Conservation (phyloP, 192 early-diverging fungal genomes). For the Umbelopsis vinacea region DNA sequence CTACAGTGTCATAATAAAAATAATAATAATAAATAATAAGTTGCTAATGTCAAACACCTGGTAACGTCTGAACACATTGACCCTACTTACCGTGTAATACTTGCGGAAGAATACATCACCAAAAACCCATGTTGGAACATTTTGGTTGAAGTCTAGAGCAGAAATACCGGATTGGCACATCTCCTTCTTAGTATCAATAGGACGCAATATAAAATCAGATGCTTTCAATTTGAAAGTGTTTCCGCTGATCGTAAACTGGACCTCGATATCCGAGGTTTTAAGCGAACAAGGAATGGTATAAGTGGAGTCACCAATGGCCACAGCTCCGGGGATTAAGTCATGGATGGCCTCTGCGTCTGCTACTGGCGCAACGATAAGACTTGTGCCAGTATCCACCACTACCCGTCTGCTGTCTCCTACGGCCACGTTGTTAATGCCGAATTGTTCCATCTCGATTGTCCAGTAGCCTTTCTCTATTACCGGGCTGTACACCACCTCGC, state of each 20-base stretch:
- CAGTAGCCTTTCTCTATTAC: slow-evolving; percentile 63
- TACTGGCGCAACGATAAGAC: slow-evolving; percentile 50
- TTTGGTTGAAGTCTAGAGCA: slow-evolving; percentile 20
- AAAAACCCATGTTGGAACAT: slow-evolving; percentile 32
- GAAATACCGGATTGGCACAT: slow-evolving; percentile 42
- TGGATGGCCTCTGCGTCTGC: slow-evolving; percentile 49
- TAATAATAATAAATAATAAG: no score
- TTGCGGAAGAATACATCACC: slow-evolving; percentile 35
- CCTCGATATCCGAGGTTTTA: not conserved
- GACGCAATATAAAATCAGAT: slow-evolving; percentile 26
- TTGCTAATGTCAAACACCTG: no score
- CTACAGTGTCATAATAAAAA: no score
- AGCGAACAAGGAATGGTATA: slow-evolving; percentile 31
- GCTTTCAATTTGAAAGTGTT: slow-evolving; percentile 12
- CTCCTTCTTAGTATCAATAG: slow-evolving; percentile 6
- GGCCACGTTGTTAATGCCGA: slow-evolving; percentile 32
- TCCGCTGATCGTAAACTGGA: slow-evolving; percentile 18
- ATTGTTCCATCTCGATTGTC: slow-evolving; percentile 45
- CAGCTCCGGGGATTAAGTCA: slow-evolving; percentile 41
- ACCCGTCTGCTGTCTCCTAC: slow-evolving; percentile 27
- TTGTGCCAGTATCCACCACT: slow-evolving; percentile 61
- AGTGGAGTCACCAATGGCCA: slow-evolving; percentile 24
- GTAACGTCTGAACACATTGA: not conserved
- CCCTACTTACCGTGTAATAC: slow-evolving; percentile 36
- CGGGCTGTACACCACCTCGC: slow-evolving; percentile 51